Base-by-base conservation (phyloP, 768 basidiomycete species). In the Collybiopsis confluens region DNA sequence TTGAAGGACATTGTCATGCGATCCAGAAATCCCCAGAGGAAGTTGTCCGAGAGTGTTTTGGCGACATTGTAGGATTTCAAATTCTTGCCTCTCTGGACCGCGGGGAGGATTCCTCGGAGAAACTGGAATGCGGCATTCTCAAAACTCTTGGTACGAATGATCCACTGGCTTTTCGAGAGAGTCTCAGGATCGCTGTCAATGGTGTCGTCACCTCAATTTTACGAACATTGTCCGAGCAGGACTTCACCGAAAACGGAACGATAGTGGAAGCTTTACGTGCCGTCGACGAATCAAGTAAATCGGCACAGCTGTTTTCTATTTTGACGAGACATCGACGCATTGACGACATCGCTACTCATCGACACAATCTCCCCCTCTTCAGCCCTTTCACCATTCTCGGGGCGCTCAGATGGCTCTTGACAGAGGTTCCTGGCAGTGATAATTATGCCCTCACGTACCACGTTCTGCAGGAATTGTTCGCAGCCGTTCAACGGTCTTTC, bases 371-470 rank as follows among this genome's bases (percentile, higher is more conserved):
- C 30, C 90, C 91, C 1, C 71, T 74, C 2, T 85, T 79, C 54
- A 61, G 70, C 15, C 73, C 85, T 1, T 54, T 59, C 5, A 73
- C 73, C 16, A 65, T 90, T 54, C 65, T 90, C 15, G 70, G 66
- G 11, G 77, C 85, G 8, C 61, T 93, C 51, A 59, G 69, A 4
- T 92, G 89, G 86, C 74, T 92, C 52, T 69, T 67, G 20, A 62
- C 62, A 9, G 68, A 70, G 18, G 65, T 75, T 5, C 65, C 73
- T 3, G 65, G 70, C 13, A 73, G 76, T 18, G 70, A 79, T 38
- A 70, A 78, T 37, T 69, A 68, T 23, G 79, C 86, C 10, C 82
- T 82, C 45, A 82, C 84, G 4, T 94, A 90, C 64, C 91, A 94
- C 56, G 78, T 90, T 52, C 65, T 92, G 24, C 86, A 88, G 54